Evolutionary conservation across 495 filamentous ascomycete species (phyloP).

Genomic region (Penicillium manginii): DNA sequence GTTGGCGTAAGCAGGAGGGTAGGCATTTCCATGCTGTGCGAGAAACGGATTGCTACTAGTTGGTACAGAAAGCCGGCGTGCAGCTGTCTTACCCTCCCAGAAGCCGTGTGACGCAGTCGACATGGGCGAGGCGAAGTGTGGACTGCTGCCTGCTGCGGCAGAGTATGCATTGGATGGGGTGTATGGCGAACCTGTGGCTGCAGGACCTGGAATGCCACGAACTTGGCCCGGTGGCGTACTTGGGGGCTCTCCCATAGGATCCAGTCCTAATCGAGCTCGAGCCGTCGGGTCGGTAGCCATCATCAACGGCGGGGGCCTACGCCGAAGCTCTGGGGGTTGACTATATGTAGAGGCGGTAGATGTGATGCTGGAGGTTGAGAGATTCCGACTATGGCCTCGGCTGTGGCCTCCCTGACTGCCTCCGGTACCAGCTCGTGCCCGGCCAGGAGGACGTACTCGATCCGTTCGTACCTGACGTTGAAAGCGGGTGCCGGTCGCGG

Average conservation of each 20-base stretch:
- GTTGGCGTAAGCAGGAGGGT: slow-evolving; percentile 62
- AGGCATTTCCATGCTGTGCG: slow-evolving; percentile 58
- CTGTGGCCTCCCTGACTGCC: slow-evolving; percentile 67
- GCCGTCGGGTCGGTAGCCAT: slow-evolving; percentile 73
- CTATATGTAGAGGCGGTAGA: slow-evolving; percentile 76
- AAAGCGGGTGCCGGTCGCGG: slow-evolving; percentile 90
- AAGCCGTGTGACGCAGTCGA: slow-evolving; percentile 68
- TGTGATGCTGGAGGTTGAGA: slow-evolving; percentile 83
- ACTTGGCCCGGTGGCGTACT: slow-evolving; percentile 53
- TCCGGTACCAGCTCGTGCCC: slow-evolving; percentile 75
- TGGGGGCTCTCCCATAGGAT: slow-evolving; percentile 56
- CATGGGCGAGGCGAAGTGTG: slow-evolving; percentile 73
- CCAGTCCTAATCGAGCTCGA: slow-evolving; percentile 63
- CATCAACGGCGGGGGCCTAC: slow-evolving; percentile 78
- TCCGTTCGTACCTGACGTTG: slow-evolving; percentile 91
- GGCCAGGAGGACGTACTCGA: slow-evolving; percentile 71
- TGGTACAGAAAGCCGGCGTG: slow-evolving; percentile 80
- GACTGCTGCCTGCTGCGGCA: slow-evolving; percentile 67
- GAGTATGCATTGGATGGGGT: slow-evolving; percentile 65
- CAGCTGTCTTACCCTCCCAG: slow-evolving; percentile 71
- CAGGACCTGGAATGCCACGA: slow-evolving; percentile 50
- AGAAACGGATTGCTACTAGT: slow-evolving; percentile 76
- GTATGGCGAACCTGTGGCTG: slow-evolving; percentile 68
- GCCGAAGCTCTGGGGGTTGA: slow-evolving; percentile 60
- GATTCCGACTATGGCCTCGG: slow-evolving; percentile 79